Conservation (phyloP, 208 protist genomes). For the Trypanosomatidae sp. region DNA sequence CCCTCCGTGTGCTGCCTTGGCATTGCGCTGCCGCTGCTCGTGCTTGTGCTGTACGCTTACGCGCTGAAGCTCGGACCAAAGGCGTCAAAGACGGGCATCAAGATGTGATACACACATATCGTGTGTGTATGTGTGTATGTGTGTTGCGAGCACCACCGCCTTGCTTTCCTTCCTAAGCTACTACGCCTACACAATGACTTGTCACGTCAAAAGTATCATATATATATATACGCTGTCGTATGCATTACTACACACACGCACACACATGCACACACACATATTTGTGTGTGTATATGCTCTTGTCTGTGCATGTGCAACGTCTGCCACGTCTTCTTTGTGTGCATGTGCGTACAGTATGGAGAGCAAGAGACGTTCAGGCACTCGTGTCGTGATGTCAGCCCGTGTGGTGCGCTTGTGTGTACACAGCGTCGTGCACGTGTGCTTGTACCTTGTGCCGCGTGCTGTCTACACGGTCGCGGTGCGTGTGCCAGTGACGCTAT, state of each 20-base stretch:
- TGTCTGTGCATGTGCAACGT: not conserved
- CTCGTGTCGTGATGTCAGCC: slow-evolving; percentile 9
- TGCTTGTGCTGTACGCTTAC: slow-evolving; percentile 46
- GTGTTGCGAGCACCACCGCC: no score
- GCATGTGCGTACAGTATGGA: not conserved
- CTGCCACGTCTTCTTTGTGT: slow-evolving; percentile 1
- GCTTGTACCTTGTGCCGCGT: slow-evolving; percentile 15
- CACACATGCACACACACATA: not conserved
- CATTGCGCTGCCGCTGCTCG: slow-evolving; percentile 22
- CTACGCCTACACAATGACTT: not conserved
- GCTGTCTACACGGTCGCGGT: slow-evolving; percentile 14
- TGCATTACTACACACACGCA: not conserved
- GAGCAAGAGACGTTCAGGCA: not conserved
- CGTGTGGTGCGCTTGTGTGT: slow-evolving; percentile 7
- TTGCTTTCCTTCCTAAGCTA: no score
- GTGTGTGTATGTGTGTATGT: no score
- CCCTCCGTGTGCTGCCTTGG: slow-evolving; percentile 25
- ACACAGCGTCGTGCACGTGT: slow-evolving; percentile 12
- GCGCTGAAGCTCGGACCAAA: slow-evolving; percentile 38
- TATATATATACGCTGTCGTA: not conserved
- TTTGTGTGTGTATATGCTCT: not conserved
- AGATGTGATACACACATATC: slow-evolving; percentile 12
- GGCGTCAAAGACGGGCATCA: slow-evolving; percentile 29
- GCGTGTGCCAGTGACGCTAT: slow-evolving; percentile 18
- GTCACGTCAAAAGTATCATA: not conserved